A percentile compares a stretch with the other conserved stretches of the same genome.
These are phyloP conservation scores for Phytophthora macrochlamydospora DNA, from an alignment of 352 stramenopile species.

Conservation along the genomic window DNA sequence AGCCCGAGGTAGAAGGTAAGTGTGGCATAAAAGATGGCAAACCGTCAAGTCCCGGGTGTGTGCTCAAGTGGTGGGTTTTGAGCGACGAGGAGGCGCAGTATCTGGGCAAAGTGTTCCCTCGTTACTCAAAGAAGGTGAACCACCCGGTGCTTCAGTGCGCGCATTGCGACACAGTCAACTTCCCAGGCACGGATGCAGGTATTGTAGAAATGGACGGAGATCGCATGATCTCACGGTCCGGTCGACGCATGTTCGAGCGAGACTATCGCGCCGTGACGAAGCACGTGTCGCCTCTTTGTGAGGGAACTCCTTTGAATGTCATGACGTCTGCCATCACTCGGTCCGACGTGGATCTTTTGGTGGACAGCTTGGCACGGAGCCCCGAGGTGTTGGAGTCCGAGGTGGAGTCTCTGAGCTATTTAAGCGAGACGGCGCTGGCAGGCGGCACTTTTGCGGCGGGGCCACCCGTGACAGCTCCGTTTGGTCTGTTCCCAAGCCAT, in stretches of 20 bases:
- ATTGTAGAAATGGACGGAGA: slow-evolving; percentile 76
- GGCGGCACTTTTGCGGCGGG: slow-evolving; percentile 29
- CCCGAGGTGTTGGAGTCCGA: slow-evolving; percentile 73
- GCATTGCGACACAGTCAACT: slow-evolving; percentile 81
- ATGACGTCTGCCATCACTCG: slow-evolving; percentile 48
- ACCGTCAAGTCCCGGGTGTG: slow-evolving; percentile 8
- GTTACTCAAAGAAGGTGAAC: slow-evolving; percentile 34
- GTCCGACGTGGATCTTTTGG: slow-evolving; percentile 56
- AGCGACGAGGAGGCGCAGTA: slow-evolving; percentile 75
- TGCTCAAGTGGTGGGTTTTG: slow-evolving; percentile 76
- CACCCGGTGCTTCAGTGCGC: slow-evolving; percentile 76
- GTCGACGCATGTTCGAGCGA: slow-evolving; percentile 77
- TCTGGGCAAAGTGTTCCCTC: slow-evolving; percentile 65
- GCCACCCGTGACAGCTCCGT: slow-evolving; percentile 51
- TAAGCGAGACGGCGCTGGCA: slow-evolving; percentile 47
- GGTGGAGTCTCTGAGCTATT: slow-evolving; percentile 62
- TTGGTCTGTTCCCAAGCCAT: slow-evolving; percentile 60
- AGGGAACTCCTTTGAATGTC: slow-evolving; percentile 70
- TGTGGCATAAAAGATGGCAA: slow-evolving; percentile 9
- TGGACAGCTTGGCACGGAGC: slow-evolving; percentile 43
- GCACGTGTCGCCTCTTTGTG: slow-evolving; percentile 75
- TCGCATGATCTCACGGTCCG: slow-evolving; percentile 68
- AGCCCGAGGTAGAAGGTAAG: slow-evolving; percentile 2
- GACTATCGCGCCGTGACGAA: slow-evolving; percentile 83
- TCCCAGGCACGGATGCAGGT: slow-evolving; percentile 74